Evolutionary conservation across 768 basidiomycete genomes (phyloP).

Genomic region (Naganishia friedmannii): DNA sequence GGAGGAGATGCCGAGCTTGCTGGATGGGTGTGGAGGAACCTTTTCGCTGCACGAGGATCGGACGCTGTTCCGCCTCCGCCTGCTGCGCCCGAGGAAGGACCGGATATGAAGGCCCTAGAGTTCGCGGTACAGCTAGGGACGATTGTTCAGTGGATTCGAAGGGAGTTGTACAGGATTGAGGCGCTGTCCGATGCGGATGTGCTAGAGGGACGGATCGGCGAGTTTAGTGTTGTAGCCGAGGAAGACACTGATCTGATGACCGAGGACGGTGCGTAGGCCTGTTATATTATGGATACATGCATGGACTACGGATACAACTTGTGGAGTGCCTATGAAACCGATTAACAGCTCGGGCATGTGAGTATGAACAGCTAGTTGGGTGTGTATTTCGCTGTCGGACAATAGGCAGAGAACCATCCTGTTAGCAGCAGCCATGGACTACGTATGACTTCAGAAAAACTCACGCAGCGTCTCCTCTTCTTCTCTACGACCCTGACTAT

Average conservation of each 20-base stretch:
- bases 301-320: neutral
- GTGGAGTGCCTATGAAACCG: neutral
- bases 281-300: slow-evolving; percentile 1
- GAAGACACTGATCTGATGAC: slow-evolving; percentile 16
- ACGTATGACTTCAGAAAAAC: neutral
- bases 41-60: slow-evolving; percentile 73
- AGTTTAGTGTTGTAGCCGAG: slow-evolving; percentile 36
- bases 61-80: slow-evolving; percentile 1
- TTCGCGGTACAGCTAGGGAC: slow-evolving; percentile 73
- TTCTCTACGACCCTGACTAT: neutral
- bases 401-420: neutral
- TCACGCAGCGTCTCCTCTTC: slow-evolving; percentile 22
- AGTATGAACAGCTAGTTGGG: neutral
- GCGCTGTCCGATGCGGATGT: slow-evolving; percentile 56
- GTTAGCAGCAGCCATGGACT: neutral
- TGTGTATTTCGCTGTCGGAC: slow-evolving; percentile 6
- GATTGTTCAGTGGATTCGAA: slow-evolving; percentile 66
- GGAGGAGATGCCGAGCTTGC: slow-evolving; percentile 79
- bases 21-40: slow-evolving; percentile 82
- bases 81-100: neutral
- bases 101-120: slow-evolving; percentile 54
- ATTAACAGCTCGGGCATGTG: neutral
- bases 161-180: slow-evolving; percentile 71
- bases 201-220: slow-evolving; percentile 47
- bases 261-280: slow-evolving; percentile 5